phyloP scores from a whole-genome alignment of 139 green algal genomes.

The Chlamydomonas incerta region DNA sequence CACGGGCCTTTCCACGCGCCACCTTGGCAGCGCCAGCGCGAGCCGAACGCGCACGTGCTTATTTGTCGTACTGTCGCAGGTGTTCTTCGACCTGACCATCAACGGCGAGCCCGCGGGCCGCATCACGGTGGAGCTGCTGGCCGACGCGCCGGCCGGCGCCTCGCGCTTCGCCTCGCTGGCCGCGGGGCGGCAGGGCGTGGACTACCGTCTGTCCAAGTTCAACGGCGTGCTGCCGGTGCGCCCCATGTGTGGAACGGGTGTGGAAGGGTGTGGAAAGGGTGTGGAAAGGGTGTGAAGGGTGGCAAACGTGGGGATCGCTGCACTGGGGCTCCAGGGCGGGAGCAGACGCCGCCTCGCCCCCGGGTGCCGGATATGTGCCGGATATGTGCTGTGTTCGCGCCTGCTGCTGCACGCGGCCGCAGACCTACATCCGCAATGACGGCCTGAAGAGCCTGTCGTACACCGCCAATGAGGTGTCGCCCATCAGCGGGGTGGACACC shows the following conservation, averaged over 20 bases:
- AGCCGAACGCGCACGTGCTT: no score
- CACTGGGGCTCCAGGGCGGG: no score
- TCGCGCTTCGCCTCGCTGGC: slow-evolving; percentile 26
- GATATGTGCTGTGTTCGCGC: no score
- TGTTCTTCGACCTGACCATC: slow-evolving; percentile 32
- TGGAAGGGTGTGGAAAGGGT: neutral
- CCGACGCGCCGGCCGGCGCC: neutral
- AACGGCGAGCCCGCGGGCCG: slow-evolving; percentile 33
- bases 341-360: no score
- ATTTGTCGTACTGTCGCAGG: no score
- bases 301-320: no score
- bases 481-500: slow-evolving; percentile 51
- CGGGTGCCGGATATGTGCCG: no score
- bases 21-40: no score
- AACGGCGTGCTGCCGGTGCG: slow-evolving; percentile 34
- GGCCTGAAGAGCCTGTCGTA: slow-evolving; percentile 57
- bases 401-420: no score
- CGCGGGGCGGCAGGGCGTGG: neutral
- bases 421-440: slow-evolving; percentile 55
- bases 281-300: neutral
- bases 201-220: slow-evolving; percentile 45
- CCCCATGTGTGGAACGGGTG: no score
- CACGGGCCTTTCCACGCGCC: no score
- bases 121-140: slow-evolving; percentile 30
- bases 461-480: slow-evolving; percentile 36